Conservation (phyloP, 1,284 basidiomycete species). For the Cryptococcus depauperatus region DNA sequence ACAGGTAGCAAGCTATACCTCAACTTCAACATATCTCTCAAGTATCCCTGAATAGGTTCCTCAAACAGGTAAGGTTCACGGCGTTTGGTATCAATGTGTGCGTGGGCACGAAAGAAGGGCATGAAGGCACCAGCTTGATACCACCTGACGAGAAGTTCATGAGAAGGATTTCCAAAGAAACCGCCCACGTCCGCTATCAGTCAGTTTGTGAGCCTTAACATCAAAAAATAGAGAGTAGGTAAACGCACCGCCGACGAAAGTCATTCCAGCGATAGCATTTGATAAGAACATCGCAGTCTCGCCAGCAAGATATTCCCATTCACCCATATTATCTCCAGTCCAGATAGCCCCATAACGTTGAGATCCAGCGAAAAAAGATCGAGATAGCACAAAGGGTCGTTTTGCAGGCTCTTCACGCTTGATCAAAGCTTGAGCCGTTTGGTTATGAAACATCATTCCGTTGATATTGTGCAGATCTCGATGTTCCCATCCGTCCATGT, state of each 20-base stretch:
- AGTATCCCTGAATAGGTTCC: constrained; percentile 73
- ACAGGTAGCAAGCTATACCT: constrained; percentile 82
- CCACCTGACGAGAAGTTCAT: constrained; percentile 94
- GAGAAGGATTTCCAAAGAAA: constrained; percentile 93
- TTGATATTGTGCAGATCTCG: constrained; percentile 62
- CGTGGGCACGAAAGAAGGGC: constrained; percentile 98
- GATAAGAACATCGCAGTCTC: constrained; percentile 90
- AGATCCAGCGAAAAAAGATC: constrained; percentile 90
- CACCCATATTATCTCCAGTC: constrained; percentile 97
- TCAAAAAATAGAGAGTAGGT: neutral
- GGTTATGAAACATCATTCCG: constrained; percentile 56
- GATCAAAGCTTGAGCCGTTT: constrained; percentile 73
- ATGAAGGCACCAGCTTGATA: constrained; percentile 92
- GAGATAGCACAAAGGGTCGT: constrained; percentile 89
- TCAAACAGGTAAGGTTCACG: constrained; percentile 90
- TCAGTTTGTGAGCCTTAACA: neutral
- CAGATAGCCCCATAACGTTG: constrained; percentile 96
- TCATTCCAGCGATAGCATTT: constrained; percentile 87
- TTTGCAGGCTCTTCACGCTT: constrained; percentile 65
- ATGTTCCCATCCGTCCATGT: constrained; percentile 90
- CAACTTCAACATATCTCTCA: constrained; percentile 71
- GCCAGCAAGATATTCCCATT: constrained; percentile 90
- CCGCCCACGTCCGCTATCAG: constrained; percentile 84
- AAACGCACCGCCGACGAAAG: constrained; percentile 74
- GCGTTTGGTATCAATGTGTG: constrained; percentile 95